A percentile compares a stretch with the other conserved stretches of the same genome.
Conservation (phyloP, 208 protist genomes). For the Willaertia magna region DNA sequence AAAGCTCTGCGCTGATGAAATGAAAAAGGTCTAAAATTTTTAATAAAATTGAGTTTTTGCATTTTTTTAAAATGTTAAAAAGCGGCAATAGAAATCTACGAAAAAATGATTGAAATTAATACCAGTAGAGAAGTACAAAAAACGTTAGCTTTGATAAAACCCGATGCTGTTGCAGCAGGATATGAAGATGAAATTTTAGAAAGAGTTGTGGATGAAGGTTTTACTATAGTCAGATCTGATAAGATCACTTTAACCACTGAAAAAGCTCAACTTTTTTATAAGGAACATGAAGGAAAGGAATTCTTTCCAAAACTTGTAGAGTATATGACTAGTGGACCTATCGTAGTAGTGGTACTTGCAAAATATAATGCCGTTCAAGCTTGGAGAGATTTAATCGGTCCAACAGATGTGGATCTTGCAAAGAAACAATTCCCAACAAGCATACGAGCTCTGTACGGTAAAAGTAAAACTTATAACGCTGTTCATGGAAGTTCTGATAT, state of each 20-base stretch:
- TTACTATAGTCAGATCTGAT: slow-evolving; percentile 9
- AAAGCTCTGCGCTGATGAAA: too few relatives aligned
- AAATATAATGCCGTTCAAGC: slow-evolving; percentile 7
- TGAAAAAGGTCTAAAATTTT: too few relatives aligned
- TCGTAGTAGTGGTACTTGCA: slow-evolving; percentile 11
- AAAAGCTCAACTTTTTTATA: slow-evolving; percentile 17
- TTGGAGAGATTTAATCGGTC: slow-evolving; percentile 25
- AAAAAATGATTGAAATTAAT: slow-evolving; percentile 4
- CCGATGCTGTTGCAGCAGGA: not conserved
- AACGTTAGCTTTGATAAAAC: slow-evolving; percentile 26
- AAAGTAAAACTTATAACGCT: slow-evolving; percentile 17
- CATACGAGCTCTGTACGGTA: slow-evolving; percentile 20
- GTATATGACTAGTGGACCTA: slow-evolving; percentile 7
- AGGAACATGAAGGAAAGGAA: slow-evolving; percentile 9
- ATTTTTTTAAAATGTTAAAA: too few relatives aligned
- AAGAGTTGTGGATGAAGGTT: slow-evolving; percentile 11
- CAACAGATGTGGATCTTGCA: slow-evolving; percentile 18
- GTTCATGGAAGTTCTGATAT: slow-evolving; percentile 21
- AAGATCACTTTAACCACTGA: not conserved
- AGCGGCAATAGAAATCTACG: too few relatives aligned
- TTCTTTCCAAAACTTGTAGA: not conserved
- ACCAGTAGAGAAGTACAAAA: slow-evolving; percentile 1
- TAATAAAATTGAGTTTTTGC: too few relatives aligned
- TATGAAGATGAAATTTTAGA: slow-evolving; percentile 16
- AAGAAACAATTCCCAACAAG: not conserved